A percentile compares a stretch with the other conserved stretches of the same genome.
Evolutionary conservation across 495 filamentous ascomycete genomes (phyloP).

Genomic region (Halenospora varia): DNA sequence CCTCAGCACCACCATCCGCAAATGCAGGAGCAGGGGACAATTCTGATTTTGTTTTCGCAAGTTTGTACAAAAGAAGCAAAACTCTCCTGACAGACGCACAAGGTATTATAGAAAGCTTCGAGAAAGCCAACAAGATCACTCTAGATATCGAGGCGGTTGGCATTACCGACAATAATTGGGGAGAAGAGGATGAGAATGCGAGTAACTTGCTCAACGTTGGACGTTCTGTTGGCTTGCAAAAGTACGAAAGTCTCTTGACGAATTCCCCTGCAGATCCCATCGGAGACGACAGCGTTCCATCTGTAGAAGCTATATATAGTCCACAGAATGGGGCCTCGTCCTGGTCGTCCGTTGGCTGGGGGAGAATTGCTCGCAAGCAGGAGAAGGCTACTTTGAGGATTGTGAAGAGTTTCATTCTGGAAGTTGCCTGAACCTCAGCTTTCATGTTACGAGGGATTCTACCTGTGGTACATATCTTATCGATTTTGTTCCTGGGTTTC

Average conservation of each 20-base stretch:
- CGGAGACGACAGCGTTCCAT: background rate
- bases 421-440: background rate
- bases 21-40: background rate
- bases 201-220: conserved; percentile 32
- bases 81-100: conserved; percentile 1
- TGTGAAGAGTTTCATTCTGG: conserved; percentile 19
- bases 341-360: conserved; percentile 20
- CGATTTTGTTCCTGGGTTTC: no score
- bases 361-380: conserved; percentile 27
- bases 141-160: background rate
- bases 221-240: conserved; percentile 17
- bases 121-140: conserved; percentile 6
- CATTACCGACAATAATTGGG: conserved; percentile 19
- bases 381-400: conserved; percentile 33
- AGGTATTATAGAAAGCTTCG: conserved; percentile 11
- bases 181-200: conserved; percentile 28
- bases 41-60: conserved; percentile 12
- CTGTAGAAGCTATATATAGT: conserved; percentile 3
- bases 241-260: conserved; percentile 3
- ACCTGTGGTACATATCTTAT: no score
- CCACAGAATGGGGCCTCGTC: background rate
- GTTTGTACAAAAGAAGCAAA: conserved; percentile 2
- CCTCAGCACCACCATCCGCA: background rate
- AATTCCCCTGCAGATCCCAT: background rate
- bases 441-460: background rate